These are phyloP conservation scores for Ascochyta viciae-villosae DNA, from an alignment of 2,329 filamentous ascomycete species.

Conservation along the genomic window DNA sequence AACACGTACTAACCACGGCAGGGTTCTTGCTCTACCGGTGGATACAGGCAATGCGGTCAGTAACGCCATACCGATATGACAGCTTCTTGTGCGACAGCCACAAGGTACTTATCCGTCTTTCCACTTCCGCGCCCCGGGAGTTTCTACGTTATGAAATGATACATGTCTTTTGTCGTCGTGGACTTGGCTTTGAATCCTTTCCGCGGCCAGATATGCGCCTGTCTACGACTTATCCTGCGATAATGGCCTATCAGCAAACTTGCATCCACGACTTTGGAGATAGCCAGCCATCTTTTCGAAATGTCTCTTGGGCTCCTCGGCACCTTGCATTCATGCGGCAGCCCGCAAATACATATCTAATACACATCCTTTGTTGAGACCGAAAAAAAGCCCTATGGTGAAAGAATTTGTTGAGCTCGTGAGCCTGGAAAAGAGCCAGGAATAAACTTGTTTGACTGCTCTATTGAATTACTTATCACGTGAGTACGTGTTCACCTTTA, in stretches of 20 bases:
- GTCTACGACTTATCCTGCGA: background rate
- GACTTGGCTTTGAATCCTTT: background rate
- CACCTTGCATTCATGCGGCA: background rate
- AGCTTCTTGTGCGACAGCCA: slow-evolving; percentile 18
- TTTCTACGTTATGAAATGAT: background rate
- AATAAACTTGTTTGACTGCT: too few relatives aligned
- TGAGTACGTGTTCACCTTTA: background rate
- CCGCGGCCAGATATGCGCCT: background rate
- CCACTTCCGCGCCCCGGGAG: background rate
- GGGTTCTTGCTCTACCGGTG: slow-evolving; percentile 60
- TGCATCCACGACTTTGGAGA: background rate
- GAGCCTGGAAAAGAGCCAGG: background rate
- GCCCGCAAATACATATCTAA: background rate
- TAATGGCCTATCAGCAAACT: background rate
- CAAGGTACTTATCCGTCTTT: background rate
- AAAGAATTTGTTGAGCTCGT: background rate
- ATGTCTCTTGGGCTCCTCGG: background rate
- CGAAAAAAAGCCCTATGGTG: background rate
- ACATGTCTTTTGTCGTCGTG: background rate
- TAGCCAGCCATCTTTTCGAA: background rate
- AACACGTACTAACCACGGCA: slow-evolving; percentile 37
- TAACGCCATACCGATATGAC: slow-evolving; percentile 55
- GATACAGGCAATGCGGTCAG: slow-evolving; percentile 60
- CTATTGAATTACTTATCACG: background rate
- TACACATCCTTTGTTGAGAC: background rate